Conservation (phyloP, 2,329 filamentous ascomycete species). For the Tolypocladium album region DNA sequence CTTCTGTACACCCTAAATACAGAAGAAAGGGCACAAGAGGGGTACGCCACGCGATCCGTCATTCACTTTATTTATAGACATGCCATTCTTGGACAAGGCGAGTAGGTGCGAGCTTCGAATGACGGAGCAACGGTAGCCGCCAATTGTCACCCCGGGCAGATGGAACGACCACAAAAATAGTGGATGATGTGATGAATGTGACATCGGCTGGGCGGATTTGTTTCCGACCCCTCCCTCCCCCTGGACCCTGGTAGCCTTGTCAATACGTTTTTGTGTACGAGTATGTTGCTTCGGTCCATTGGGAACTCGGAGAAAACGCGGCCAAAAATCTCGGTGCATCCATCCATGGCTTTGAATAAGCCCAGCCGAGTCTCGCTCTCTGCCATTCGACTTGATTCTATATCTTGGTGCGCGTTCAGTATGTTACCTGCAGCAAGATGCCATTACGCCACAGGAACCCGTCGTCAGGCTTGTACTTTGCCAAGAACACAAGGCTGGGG, state of each 20-base stretch:
- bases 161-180: not conserved
- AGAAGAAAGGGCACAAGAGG: not conserved
- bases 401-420: too few relatives aligned
- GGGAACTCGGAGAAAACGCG: too few relatives aligned
- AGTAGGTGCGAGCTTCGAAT: not conserved
- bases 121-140: not conserved
- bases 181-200: not conserved
- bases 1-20: not conserved
- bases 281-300: not conserved
- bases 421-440: too few relatives aligned
- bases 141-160: not conserved
- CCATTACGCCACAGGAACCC: too few relatives aligned
- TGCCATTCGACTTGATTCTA: too few relatives aligned
- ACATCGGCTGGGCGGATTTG: not conserved
- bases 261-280: not conserved
- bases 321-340: too few relatives aligned
- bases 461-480: too few relatives aligned
- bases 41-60: not conserved
- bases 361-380: too few relatives aligned
- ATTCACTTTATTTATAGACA: not conserved
- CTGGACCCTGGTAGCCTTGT: not conserved
- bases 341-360: too few relatives aligned
- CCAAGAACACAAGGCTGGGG: too few relatives aligned
- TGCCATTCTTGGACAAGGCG: too few relatives aligned
- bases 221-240: not conserved